These are phyloP conservation scores for Andrographis paniculata DNA, from an alignment of 305 asterid species.

Conservation along the genomic window DNA sequence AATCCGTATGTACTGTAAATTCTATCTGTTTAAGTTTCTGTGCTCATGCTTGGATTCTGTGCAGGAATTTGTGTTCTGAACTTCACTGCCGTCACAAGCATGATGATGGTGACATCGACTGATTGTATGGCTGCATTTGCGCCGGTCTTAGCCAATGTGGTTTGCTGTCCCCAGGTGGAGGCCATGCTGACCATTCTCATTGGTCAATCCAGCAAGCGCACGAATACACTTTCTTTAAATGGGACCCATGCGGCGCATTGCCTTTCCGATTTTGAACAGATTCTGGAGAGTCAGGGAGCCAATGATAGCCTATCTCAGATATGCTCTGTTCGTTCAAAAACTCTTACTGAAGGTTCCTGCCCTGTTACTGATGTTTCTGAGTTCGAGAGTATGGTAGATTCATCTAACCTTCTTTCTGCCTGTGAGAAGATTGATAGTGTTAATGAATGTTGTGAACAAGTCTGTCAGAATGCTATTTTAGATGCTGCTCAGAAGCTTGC, in stretches of 20 bases:
- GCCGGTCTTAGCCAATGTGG: conserved; percentile 78
- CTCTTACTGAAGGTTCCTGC: conserved; percentile 89
- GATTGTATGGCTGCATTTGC: conserved; percentile 93
- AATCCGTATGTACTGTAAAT: background rate
- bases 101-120: conserved; percentile 68
- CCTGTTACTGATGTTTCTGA: conserved; percentile 64
- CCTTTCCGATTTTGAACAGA: conserved; percentile 79
- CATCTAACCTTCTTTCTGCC: conserved; percentile 66
- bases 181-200: conserved; percentile 73
- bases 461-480: conserved; percentile 77
- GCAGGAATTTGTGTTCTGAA: conserved; percentile 68
- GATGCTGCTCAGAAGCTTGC: conserved; percentile 87
- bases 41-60: conserved; percentile 4
- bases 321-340: conserved; percentile 69
- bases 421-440: conserved; percentile 76
- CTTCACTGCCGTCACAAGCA: conserved; percentile 52
- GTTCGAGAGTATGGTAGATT: conserved; percentile 67
- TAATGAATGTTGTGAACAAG: conserved; percentile 91
- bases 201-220: conserved; percentile 74
- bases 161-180: conserved; percentile 97
- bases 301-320: conserved; percentile 55
- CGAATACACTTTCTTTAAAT: conserved; percentile 62
- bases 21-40: background rate
- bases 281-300: conserved; percentile 83
- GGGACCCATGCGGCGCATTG: conserved; percentile 61